Evolutionary conservation across 371 early-diverging fungal genomes (phyloP).

Genomic region (Thermomucor indicae-seudaticae): DNA sequence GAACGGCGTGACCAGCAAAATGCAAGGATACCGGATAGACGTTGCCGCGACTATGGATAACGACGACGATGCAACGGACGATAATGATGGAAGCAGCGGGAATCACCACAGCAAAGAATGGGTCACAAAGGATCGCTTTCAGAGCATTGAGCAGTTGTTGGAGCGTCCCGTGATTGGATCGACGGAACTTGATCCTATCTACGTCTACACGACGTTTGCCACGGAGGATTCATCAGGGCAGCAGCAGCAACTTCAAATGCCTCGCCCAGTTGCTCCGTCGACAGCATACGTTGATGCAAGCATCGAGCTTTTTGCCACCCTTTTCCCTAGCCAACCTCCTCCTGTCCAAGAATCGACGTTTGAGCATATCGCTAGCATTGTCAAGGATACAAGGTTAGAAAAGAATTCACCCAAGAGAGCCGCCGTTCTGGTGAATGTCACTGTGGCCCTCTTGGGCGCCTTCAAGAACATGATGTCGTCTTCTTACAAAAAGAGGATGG

Average conservation of each 20-base stretch:
- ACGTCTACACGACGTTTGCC: slow-evolving; percentile 47
- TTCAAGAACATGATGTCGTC: slow-evolving; percentile 58
- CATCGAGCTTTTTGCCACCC: slow-evolving; percentile 66
- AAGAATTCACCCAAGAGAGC: slow-evolving; percentile 73
- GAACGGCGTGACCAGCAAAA: slow-evolving; percentile 58
- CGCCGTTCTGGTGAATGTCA: slow-evolving; percentile 78
- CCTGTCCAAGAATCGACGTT: slow-evolving; percentile 72
- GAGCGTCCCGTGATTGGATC: slow-evolving; percentile 62
- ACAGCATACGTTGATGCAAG: slow-evolving; percentile 40
- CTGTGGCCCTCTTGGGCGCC: slow-evolving; percentile 66
- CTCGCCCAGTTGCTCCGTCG: slow-evolving; percentile 37
- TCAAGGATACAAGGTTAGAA: slow-evolving; percentile 61
- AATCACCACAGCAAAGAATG: slow-evolving; percentile 44
- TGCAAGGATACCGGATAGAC: slow-evolving; percentile 51
- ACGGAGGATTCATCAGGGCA: slow-evolving; percentile 1
- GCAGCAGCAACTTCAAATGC: slow-evolving; percentile 7
- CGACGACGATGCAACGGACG: slow-evolving; percentile 28
- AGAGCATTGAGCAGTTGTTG: slow-evolving; percentile 50
- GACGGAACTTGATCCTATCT: slow-evolving; percentile 56
- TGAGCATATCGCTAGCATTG: slow-evolving; percentile 67
- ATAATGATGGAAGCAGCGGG: slow-evolving; percentile 24
- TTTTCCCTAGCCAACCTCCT: slow-evolving; percentile 62
- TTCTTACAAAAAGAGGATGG: slow-evolving; percentile 21
- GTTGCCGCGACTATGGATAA: slow-evolving; percentile 36
- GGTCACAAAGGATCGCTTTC: slow-evolving; percentile 56